Conservation (phyloP, 2,329 filamentous ascomycete genomes). For the Elsinoe arachidis region DNA sequence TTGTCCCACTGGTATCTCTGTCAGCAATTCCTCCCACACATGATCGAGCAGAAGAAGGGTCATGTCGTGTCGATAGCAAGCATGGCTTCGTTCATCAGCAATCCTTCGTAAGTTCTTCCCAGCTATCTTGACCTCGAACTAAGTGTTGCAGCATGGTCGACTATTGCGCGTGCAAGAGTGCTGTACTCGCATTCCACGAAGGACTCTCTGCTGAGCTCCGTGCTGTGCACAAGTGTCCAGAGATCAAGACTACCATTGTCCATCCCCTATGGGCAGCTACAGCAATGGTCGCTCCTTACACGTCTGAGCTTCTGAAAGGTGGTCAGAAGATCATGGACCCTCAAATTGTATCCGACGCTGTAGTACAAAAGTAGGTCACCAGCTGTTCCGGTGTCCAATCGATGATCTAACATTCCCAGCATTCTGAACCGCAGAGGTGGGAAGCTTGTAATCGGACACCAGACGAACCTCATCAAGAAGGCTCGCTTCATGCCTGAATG, state of each 20-base stretch:
- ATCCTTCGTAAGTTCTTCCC: constrained; percentile 24
- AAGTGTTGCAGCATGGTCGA: constrained; percentile 37
- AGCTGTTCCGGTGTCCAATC: neutral
- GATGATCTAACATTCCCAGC: neutral
- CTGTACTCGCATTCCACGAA: constrained; percentile 47
- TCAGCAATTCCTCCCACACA: constrained; percentile 44
- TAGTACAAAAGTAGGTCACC: constrained; percentile 30
- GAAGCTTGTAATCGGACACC: neutral
- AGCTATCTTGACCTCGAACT: neutral
- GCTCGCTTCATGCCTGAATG: constrained; percentile 5
- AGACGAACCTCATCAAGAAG: neutral
- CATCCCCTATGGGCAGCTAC: constrained; percentile 37
- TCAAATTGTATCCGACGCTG: constrained; percentile 33
- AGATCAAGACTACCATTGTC: constrained; percentile 36
- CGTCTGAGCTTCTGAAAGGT: constrained; percentile 25
- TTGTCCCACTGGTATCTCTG: constrained; percentile 44
- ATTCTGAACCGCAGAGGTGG: constrained; percentile 9
- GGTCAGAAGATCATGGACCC: constrained; percentile 31
- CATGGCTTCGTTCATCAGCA: constrained; percentile 41
- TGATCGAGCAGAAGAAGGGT: constrained; percentile 44
- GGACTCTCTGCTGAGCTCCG: constrained; percentile 34
- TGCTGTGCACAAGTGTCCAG: constrained; percentile 33
- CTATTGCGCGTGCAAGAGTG: constrained; percentile 46
- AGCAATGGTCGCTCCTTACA: constrained; percentile 30
- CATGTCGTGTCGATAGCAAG: constrained; percentile 50